phyloP scores from a whole-genome alignment of 805 yeast species.

The Yamadazyma paraphyllophila region DNA sequence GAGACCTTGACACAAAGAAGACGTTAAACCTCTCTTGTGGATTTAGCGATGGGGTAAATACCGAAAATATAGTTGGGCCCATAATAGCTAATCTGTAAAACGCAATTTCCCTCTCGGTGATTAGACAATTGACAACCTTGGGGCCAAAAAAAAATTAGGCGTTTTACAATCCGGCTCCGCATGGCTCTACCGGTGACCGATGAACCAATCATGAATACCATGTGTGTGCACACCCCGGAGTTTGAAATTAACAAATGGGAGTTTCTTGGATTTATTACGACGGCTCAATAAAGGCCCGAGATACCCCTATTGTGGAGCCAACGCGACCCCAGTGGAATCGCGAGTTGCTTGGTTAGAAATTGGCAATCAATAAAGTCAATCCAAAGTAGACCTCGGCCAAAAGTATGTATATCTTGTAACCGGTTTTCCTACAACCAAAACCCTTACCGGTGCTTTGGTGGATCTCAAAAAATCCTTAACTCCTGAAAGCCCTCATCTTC shows the following conservation, averaged over 20 bases:
- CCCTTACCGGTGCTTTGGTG: background rate
- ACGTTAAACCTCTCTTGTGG: background rate
- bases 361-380: too few species aligned
- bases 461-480: background rate
- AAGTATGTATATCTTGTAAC: too few species aligned
- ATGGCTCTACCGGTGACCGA: background rate
- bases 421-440: background rate
- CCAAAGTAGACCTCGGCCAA: too few species aligned
- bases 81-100: constrained; percentile 1
- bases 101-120: background rate
- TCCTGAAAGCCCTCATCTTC: background rate
- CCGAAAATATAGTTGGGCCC: background rate
- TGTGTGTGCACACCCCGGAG: background rate
- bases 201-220: background rate
- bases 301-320: background rate
- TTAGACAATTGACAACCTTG: background rate
- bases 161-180: background rate
- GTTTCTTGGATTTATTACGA: background rate
- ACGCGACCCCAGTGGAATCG: background rate
- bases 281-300: background rate
- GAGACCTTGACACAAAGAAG: too few species aligned
- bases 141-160: background rate
- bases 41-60: background rate
- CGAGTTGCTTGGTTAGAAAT: background rate
- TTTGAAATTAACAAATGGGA: background rate